Evolutionary conservation across 2,329 filamentous ascomycete genomes (phyloP).

Genomic region (Aspergillus quadrilineatus): DNA sequence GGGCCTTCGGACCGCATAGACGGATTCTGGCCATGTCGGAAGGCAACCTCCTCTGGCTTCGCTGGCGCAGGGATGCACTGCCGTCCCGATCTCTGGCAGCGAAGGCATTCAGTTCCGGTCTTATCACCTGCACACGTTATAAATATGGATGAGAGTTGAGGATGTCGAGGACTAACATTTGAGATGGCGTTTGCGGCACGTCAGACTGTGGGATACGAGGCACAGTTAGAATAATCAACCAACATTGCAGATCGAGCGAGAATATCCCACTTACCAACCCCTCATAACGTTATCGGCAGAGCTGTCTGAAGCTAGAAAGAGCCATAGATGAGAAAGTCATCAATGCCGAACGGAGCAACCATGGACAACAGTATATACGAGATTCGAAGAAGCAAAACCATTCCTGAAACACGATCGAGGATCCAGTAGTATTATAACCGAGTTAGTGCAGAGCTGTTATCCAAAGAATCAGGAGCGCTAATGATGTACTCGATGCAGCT

Average conservation of each 20-base stretch:
- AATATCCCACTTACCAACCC: slow-evolving; percentile 34
- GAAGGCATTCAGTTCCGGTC: slow-evolving; percentile 34
- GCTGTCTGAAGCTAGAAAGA: slow-evolving; percentile 19
- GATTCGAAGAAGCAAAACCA: slow-evolving; percentile 10
- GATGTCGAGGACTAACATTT: slow-evolving; percentile 29
- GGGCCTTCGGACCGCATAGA: slow-evolving; percentile 35
- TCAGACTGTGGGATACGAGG: slow-evolving; percentile 27
- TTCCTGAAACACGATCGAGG: slow-evolving; percentile 5
- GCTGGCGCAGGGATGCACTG: slow-evolving; percentile 35
- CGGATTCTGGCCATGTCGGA: slow-evolving; percentile 40
- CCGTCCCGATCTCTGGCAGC: slow-evolving; percentile 37
- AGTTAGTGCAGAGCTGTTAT: slow-evolving; percentile 5
- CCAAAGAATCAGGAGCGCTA: slow-evolving; percentile 11
- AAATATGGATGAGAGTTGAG: background rate
- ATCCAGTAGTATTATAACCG: background rate
- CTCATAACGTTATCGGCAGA: slow-evolving; percentile 35
- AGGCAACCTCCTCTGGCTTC: slow-evolving; percentile 37
- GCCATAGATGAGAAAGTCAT: slow-evolving; percentile 24
- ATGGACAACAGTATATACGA: slow-evolving; percentile 10
- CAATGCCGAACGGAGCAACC: slow-evolving; percentile 13
- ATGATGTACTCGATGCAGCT: slow-evolving; percentile 18
- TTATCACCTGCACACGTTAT: slow-evolving; percentile 33
- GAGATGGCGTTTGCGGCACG: slow-evolving; percentile 40
- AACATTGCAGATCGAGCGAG: background rate
- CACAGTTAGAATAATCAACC: background rate